phyloP scores from a whole-genome alignment of 108 stramenopile genomes.

The Discostella pseudostelligera region DNA sequence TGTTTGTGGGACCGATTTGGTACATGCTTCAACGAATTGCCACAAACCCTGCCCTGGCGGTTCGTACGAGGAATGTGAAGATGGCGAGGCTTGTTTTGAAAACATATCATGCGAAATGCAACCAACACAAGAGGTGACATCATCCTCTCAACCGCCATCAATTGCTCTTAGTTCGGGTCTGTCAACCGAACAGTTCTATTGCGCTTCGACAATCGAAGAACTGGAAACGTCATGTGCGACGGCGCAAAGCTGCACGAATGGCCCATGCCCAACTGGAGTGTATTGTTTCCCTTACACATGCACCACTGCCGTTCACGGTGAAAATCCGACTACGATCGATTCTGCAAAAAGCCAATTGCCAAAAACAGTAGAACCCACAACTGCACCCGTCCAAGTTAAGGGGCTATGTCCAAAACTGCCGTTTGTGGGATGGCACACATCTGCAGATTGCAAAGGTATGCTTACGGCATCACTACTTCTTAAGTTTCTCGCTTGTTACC shows the following conservation, averaged over 20 bases:
- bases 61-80: constrained; percentile 21
- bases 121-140: neutral
- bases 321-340: neutral
- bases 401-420: neutral
- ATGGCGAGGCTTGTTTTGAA: constrained; percentile 20
- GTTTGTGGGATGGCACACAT: constrained; percentile 14
- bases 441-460: constrained; percentile 2
- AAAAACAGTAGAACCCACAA: constrained; percentile 2
- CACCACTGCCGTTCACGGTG: neutral
- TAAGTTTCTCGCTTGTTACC: neutral
- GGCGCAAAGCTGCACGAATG: constrained; percentile 22
- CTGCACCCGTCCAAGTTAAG: neutral
- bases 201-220: constrained; percentile 24
- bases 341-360: neutral
- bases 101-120: constrained; percentile 15
- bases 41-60: constrained; percentile 27
- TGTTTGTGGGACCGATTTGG: constrained; percentile 24
- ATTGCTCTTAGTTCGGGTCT: neutral
- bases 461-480: neutral
- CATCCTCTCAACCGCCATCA: constrained; percentile 3
- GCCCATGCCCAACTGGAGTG: constrained; percentile 21
- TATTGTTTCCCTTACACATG: constrained; percentile 37
- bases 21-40: constrained; percentile 26
- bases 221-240: constrained; percentile 17
- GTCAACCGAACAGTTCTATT: constrained; percentile 18